Evolutionary conservation across 2,329 filamentous ascomycete species (phyloP), one percentile per base, ranked within the genome.

Genomic region (Aspergillus udagawae): DNA sequence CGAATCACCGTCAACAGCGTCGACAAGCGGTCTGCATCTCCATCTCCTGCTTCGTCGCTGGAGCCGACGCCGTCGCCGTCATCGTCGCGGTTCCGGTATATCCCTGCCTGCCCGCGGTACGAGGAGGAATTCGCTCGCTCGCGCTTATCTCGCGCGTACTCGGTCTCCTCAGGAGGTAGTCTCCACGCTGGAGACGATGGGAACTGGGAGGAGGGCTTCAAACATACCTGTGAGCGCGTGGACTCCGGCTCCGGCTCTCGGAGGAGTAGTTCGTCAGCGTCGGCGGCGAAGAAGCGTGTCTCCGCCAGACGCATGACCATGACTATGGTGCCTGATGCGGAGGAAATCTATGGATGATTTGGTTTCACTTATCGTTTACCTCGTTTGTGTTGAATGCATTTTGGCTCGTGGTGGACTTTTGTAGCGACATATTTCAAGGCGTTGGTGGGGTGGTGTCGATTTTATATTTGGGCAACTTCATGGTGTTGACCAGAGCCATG

Each of bases 281-380:
- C 55, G 10, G 56, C 57, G 8, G 66, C 68, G 53, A 66, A 63
- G 50, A 68, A 62, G 35, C 54, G 63, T 47, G 55, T 55, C 35
- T 61, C 63, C 25, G 50, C 64, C 38, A 66, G 58, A 50, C 58
- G 65, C 10, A 58, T 73, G 65, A 73, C 72, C 42, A 59, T 69
- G 54, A 63, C 66, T 0, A 75, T 75, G 73, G 73, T 75, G 5
- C 70, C 71, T 23, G 67, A 73, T 54, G 60, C 67, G 10, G 73
- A 75, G 9, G 71, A 74, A 41, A 63, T 75, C 23, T 74, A 72
- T 56, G 67, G 68, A 52, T 74, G 32, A 51, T 17, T 27, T 55
- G 47, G 35, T 29, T 51, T 38, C 8, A n/a, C 48, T 52, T 55
- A 12, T 38, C 32, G 48, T 38, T 51, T n/a, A n/a, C n/a, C n/a